Conservation (phyloP, 78 protist species). For the Tieghemostelium lacteum region DNA sequence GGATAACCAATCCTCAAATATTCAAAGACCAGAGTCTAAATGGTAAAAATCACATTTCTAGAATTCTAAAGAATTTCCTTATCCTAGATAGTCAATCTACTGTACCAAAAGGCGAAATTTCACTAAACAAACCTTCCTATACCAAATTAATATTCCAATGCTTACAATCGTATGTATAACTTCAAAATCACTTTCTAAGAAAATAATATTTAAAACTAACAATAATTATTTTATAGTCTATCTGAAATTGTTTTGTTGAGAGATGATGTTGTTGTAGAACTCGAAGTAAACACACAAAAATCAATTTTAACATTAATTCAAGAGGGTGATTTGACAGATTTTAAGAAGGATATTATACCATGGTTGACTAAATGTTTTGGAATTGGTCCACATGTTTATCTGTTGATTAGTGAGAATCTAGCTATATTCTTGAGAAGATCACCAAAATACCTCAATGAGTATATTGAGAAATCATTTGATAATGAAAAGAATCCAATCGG, state of each 20-base stretch:
- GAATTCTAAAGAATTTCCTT: constrained; percentile 23
- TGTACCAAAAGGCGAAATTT: constrained; percentile 72
- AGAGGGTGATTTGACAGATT: constrained; percentile 33
- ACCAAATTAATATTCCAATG: constrained; percentile 46
- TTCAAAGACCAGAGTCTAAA: neutral
- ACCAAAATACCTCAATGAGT: constrained; percentile 42
- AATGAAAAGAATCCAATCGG: constrained; percentile 22
- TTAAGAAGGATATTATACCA: constrained; percentile 42
- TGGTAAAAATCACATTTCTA: constrained; percentile 1
- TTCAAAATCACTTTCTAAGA: neutral
- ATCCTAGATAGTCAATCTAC: constrained; percentile 34
- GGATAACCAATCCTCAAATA: constrained; percentile 48
- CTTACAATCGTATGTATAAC: constrained; percentile 21
- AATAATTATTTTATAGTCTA: neutral
- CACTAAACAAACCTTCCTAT: constrained; percentile 49
- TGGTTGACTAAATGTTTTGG: neutral
- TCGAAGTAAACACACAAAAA: constrained; percentile 45
- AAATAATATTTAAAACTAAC: neutral
- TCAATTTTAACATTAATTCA: constrained; percentile 15
- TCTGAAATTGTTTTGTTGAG: neutral
- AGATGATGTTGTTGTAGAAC: constrained; percentile 13
- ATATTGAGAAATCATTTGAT: constrained; percentile 38
- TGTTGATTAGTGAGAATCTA: constrained; percentile 7
- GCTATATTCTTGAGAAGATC: constrained; percentile 49
- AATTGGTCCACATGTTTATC: constrained; percentile 30